These are phyloP conservation scores for Monosporascus sp. DNA, from an alignment of 2,329 filamentous ascomycete species.

Conservation along the genomic window DNA sequence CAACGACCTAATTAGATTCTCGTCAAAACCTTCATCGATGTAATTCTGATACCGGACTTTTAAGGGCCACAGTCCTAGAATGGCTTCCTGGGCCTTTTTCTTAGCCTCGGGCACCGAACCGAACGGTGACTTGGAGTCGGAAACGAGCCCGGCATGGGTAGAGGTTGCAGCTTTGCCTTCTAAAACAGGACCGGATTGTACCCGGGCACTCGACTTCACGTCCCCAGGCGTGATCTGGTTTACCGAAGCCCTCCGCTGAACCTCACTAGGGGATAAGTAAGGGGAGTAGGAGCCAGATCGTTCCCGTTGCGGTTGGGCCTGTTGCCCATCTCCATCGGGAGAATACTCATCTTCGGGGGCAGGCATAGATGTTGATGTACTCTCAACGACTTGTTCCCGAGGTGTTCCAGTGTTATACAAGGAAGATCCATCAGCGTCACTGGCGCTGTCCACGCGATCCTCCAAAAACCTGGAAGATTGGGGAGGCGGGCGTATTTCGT, in stretches of 20 bases:
- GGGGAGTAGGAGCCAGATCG: slow-evolving; percentile 50
- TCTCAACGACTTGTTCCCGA: slow-evolving; percentile 16
- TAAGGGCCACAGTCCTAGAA: slow-evolving; percentile 58
- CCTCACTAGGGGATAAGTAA: slow-evolving; percentile 44
- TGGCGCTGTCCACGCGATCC: slow-evolving; percentile 18
- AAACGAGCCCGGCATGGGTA: neutral
- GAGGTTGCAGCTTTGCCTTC: neutral
- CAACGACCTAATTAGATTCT: slow-evolving; percentile 54
- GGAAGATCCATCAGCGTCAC: slow-evolving; percentile 27
- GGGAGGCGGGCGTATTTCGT: slow-evolving; percentile 2
- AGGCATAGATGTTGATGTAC: slow-evolving; percentile 15
- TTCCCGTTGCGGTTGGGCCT: slow-evolving; percentile 31
- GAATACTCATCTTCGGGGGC: slow-evolving; percentile 18
- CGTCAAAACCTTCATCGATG: slow-evolving; percentile 66
- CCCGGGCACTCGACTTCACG: slow-evolving; percentile 2
- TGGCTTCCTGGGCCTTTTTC: slow-evolving; percentile 60
- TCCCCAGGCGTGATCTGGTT: slow-evolving; percentile 15
- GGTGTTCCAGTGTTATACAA: slow-evolving; percentile 26
- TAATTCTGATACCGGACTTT: slow-evolving; percentile 72
- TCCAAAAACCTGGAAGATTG: slow-evolving; percentile 9
- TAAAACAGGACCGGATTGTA: neutral
- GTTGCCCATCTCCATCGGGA: slow-evolving; percentile 21
- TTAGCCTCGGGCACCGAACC: slow-evolving; percentile 37
- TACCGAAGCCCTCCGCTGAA: slow-evolving; percentile 26
- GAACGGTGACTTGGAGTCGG: slow-evolving; percentile 8